phyloP scores from a whole-genome alignment of 306 rosid genomes.

The Sechiopsis laciniata region DNA sequence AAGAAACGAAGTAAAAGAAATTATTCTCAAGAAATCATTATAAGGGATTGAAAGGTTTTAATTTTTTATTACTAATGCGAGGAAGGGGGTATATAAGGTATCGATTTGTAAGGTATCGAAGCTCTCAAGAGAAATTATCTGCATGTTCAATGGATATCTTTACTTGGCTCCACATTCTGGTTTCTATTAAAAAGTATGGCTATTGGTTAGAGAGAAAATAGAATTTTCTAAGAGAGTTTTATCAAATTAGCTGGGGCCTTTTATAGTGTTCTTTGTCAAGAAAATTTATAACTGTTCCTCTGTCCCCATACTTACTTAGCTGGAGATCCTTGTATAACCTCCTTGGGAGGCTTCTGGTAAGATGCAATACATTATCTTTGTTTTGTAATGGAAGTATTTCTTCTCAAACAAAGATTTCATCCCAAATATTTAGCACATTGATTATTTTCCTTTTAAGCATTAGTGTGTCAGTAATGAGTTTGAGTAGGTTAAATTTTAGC shows the following conservation, averaged over 20 bases:
- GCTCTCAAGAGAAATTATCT: background rate
- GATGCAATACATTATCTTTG: background rate
- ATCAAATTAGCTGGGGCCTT: conserved; percentile 4
- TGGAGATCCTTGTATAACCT: background rate
- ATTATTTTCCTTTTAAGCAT: too few species aligned
- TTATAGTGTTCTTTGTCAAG: background rate
- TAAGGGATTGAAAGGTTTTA: background rate
- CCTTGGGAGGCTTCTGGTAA: background rate
- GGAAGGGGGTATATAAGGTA: background rate
- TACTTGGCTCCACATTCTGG: conserved; percentile 1
- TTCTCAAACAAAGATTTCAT: conserved; percentile 13
- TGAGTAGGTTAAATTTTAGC: background rate
- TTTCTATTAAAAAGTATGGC: background rate
- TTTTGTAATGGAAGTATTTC: background rate
- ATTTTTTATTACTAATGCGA: background rate
- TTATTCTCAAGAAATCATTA: background rate
- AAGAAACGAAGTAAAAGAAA: conserved; percentile 9
- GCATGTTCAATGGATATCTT: background rate
- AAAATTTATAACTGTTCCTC: background rate
- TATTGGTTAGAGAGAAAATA: background rate
- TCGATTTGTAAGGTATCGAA: background rate
- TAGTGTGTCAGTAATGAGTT: background rate
- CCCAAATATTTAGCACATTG: background rate
- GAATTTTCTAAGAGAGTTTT: background rate
- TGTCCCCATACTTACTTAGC: background rate